Conservation (phyloP, 371 early-diverging fungal species). For the Circinella umbellata region DNA sequence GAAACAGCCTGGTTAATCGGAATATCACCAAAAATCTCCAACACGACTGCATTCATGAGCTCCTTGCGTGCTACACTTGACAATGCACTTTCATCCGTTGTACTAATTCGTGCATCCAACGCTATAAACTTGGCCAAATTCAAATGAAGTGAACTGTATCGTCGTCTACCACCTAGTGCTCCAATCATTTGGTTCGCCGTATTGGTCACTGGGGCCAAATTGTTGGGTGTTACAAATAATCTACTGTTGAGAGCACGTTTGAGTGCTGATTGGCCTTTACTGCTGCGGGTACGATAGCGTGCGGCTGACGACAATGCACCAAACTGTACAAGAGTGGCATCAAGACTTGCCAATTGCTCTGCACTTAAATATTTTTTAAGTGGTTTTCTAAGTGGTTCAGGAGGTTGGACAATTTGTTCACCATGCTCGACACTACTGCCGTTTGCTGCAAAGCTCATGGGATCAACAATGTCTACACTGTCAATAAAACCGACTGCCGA, state of each 20-base stretch:
- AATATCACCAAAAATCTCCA: constrained; percentile 52
- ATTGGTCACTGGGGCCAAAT: constrained; percentile 23
- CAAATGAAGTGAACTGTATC: constrained; percentile 40
- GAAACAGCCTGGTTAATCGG: constrained; percentile 54
- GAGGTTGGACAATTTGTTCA: constrained; percentile 19
- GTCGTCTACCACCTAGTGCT: constrained; percentile 38
- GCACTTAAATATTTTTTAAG: constrained; percentile 31
- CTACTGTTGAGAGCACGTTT: constrained; percentile 36
- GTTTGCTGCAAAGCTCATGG: constrained; percentile 44
- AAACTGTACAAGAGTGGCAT: constrained; percentile 36
- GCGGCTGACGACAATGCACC: constrained; percentile 48
- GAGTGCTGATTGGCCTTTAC: constrained; percentile 29
- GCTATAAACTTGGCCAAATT: constrained; percentile 37
- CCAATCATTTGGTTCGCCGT: constrained; percentile 30
- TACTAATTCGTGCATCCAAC: constrained; percentile 22
- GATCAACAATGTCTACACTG: constrained; percentile 37
- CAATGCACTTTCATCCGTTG: constrained; percentile 19
- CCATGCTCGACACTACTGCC: constrained; percentile 38
- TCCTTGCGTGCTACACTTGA: constrained; percentile 22
- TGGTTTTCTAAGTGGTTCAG: constrained; percentile 29
- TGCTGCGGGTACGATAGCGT: constrained; percentile 30
- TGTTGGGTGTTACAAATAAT: constrained; percentile 39
- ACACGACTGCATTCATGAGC: constrained; percentile 42
- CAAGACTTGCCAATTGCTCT: constrained; percentile 22
- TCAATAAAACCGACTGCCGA: constrained; percentile 28